Percentiles rank a stretch among this genome's conserved stretches.
These are phyloP conservation scores for Bremia lactucae DNA, from an alignment of 352 stramenopile species.

Conservation along the genomic window DNA sequence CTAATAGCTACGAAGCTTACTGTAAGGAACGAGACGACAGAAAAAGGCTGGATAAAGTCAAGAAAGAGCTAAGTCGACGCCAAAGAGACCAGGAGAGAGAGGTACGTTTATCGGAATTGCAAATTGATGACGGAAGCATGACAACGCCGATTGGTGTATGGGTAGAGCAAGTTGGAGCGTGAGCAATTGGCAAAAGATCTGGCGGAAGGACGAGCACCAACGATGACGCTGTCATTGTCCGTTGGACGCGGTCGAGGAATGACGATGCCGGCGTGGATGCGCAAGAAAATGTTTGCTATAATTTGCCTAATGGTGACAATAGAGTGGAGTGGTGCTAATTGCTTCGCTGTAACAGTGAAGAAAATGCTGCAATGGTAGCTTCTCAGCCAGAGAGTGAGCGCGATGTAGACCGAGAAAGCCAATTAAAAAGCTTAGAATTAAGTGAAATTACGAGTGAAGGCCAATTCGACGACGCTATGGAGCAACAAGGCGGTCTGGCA, in stretches of 20 bases:
- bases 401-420: conserved; percentile 11
- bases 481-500: conserved; percentile 18
- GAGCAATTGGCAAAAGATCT: conserved; percentile 63
- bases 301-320: neutral
- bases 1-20: conserved; percentile 85
- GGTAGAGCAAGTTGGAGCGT: conserved; percentile 50
- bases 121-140: neutral
- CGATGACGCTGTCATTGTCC: conserved; percentile 33
- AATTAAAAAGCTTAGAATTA: neutral
- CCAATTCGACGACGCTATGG: conserved; percentile 53
- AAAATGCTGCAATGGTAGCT: conserved; percentile 22
- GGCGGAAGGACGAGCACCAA: conserved; percentile 47
- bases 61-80: conserved; percentile 62
- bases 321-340: conserved; percentile 7
- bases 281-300: conserved; percentile 75
- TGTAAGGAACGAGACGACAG: conserved; percentile 69
- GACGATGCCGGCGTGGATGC: conserved; percentile 89
- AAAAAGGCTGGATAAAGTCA: conserved; percentile 76
- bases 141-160: neutral
- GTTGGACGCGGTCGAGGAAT: conserved; percentile 78
- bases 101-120: conserved; percentile 23
- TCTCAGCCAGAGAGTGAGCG: conserved; percentile 22
- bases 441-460: conserved; percentile 3
- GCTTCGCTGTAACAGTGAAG: conserved; percentile 35
- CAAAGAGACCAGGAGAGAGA: conserved; percentile 65